Evolutionary conservation across 768 basidiomycete genomes (phyloP).

Genomic region (Trichaptum fuscoviolaceum): DNA sequence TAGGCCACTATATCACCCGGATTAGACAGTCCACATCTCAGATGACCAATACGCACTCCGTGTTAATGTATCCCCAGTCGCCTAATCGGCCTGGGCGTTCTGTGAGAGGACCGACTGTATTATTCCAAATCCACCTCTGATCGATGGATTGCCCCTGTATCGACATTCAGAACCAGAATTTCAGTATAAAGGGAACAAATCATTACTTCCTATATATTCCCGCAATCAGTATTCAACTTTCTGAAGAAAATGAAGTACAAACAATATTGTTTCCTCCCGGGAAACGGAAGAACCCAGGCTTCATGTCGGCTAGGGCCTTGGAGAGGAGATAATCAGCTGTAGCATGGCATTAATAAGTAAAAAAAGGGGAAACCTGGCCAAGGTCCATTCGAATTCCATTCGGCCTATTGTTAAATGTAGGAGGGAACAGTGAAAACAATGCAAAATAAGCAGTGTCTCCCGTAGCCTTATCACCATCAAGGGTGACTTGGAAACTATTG

Average conservation of each 20-base stretch:
- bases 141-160: constrained; percentile 46
- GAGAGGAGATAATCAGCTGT: background rate
- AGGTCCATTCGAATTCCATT: constrained; percentile 63
- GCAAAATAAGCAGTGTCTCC: constrained; percentile 50
- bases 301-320: constrained; percentile 49
- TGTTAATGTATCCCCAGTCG: constrained; percentile 60
- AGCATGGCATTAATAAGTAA: background rate
- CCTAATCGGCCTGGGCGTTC: constrained; percentile 54
- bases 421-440: constrained; percentile 62
- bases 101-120: constrained; percentile 51
- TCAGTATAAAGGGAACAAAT: background rate
- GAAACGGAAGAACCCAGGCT: constrained; percentile 58
- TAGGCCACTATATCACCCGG: constrained; percentile 37
- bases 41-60: constrained; percentile 36
- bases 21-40: background rate
- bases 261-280: constrained; percentile 68
- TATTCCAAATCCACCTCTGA: constrained; percentile 62
- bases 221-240: constrained; percentile 18
- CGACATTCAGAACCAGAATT: constrained; percentile 12
- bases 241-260: constrained; percentile 15
- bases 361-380: constrained; percentile 37
- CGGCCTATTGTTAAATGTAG: constrained; percentile 53
- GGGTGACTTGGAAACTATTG: constrained; percentile 50
- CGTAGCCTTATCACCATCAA: constrained; percentile 36
- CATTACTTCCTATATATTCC: constrained; percentile 35